These are phyloP conservation scores for Amanita subjunquillea DNA, from an alignment of 768 basidiomycete genomes.

Conservation along the genomic window DNA sequence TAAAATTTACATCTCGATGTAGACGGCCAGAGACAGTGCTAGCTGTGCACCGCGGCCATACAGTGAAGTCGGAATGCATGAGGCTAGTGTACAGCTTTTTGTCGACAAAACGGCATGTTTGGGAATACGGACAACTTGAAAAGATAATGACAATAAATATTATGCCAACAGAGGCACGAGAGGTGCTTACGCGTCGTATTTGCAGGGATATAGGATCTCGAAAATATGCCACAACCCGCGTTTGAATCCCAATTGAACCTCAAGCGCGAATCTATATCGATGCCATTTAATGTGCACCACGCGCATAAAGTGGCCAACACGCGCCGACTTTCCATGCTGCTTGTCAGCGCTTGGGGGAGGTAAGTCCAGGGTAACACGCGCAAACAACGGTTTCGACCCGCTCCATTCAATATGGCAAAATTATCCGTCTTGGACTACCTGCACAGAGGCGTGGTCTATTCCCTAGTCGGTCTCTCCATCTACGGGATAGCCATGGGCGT, in stretches of 20 bases:
- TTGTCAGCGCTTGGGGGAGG: background rate
- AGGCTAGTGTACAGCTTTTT: constrained; percentile 39
- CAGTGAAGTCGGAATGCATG: constrained; percentile 30
- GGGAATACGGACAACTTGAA: constrained; percentile 54
- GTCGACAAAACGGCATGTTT: constrained; percentile 54
- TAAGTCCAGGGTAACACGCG: background rate
- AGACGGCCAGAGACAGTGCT: constrained; percentile 52
- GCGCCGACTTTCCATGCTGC: background rate
- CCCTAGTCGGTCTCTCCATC: constrained; percentile 39
- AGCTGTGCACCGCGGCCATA: constrained; percentile 53
- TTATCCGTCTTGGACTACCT: constrained; percentile 33
- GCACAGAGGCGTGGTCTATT: constrained; percentile 45
- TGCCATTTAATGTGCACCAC: constrained; percentile 38
- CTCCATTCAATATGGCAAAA: background rate
- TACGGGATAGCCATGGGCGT: constrained; percentile 46
- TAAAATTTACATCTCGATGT: constrained; percentile 44
- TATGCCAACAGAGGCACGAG: background rate
- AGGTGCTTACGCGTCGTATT: constrained; percentile 25
- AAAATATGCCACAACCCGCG: constrained; percentile 26
- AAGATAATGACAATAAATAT: constrained; percentile 2
- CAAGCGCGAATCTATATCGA: constrained; percentile 38
- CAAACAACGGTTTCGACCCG: background rate
- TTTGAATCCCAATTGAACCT: constrained; percentile 18
- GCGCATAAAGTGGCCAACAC: constrained; percentile 5
- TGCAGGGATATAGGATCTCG: constrained; percentile 21